Base-by-base conservation (phyloP, 106 monocot genomes). In the Chionographis japonica region DNA sequence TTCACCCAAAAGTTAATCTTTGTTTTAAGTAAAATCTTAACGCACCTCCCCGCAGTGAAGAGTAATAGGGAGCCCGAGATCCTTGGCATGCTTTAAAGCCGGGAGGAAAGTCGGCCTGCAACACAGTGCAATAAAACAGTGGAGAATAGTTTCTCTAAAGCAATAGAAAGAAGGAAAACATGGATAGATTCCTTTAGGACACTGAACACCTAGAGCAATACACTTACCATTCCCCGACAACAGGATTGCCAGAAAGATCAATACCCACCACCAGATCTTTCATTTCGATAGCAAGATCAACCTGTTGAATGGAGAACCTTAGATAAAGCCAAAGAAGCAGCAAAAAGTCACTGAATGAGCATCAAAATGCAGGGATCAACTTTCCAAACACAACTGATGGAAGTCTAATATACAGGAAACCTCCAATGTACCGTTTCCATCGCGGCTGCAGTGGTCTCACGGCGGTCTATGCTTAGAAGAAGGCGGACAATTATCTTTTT, bases 171-270 rank as follows among this genome's bases (percentile, higher is more conserved):
- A 27, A 27, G 27, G 27, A 27, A 27, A 27, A 27, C 27, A 27
- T 27, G 27, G 27, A 0, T 27, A 27, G 27, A 27, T 27, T 27
- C 27, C 27, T 27, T 27, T 27, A 27, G 27, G 27, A 27, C 9
- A 46, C 9, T 46, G 46, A 46, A 46, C 18, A 72, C 3, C 62
- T 19, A 52, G 37, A 49, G 8, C 15, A 11, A 27, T 20, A 17
- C 49, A 54, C 54, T 68, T 89, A 92, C 98, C 98, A 98, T 63
- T 98, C 76, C 19, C 98, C 98, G 65, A 98, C 82, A 75, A 77
- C 53, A 62, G 98, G 98, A 73, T 98, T 87, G 13, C 98, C 98
- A 73, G 98, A 98, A 62, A 98, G 93, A 37, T 93, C 98, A 62
- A 98, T 81, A 12, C 98, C 98, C 71, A 90, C 85, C n/a, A 98